These are phyloP conservation scores for Penicillium flavigenum DNA, from an alignment of 495 filamentous ascomycete genomes.

Conservation along the genomic window DNA sequence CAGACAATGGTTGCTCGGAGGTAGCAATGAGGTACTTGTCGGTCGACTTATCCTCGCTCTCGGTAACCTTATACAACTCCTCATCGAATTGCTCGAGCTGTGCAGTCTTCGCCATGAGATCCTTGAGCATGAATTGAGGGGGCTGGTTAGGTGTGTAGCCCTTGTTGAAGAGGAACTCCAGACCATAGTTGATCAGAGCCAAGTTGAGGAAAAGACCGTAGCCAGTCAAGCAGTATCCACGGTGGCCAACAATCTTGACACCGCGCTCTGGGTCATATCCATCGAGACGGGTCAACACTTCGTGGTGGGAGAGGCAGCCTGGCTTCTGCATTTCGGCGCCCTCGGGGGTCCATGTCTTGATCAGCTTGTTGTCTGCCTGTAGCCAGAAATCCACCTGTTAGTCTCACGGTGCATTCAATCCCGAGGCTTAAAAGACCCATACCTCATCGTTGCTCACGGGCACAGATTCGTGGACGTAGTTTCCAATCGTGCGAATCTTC, in stretches of 20 bases:
- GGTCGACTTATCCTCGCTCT: constrained; percentile 70
- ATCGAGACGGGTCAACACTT: constrained; percentile 82
- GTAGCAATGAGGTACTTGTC: constrained; percentile 99
- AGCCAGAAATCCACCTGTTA: not conserved
- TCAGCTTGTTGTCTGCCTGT: constrained; percentile 75
- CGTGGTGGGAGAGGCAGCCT: constrained; percentile 84
- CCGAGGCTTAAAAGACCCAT: constrained; percentile 6
- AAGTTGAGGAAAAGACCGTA: constrained; percentile 94
- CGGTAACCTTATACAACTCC: constrained; percentile 93
- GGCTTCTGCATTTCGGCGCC: constrained; percentile 67
- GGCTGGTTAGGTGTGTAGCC: constrained; percentile 88
- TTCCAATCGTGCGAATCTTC: constrained; percentile 85
- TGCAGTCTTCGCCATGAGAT: constrained; percentile 98
- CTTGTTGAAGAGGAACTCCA: constrained; percentile 76
- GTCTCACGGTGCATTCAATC: not conserved
- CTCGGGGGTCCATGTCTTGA: constrained; percentile 76
- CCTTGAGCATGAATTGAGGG: constrained; percentile 93
- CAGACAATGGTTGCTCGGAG: constrained; percentile 91
- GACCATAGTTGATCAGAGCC: constrained; percentile 88
- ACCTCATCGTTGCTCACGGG: constrained; percentile 89
- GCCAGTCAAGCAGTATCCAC: constrained; percentile 86
- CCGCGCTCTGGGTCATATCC: constrained; percentile 94
- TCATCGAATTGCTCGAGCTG: constrained; percentile 98
- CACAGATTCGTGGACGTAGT: constrained; percentile 89
- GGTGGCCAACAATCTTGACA: constrained; percentile 91